Base-by-base conservation (phyloP, 805 yeast species). In the Wickerhamiella musiphila region DNA sequence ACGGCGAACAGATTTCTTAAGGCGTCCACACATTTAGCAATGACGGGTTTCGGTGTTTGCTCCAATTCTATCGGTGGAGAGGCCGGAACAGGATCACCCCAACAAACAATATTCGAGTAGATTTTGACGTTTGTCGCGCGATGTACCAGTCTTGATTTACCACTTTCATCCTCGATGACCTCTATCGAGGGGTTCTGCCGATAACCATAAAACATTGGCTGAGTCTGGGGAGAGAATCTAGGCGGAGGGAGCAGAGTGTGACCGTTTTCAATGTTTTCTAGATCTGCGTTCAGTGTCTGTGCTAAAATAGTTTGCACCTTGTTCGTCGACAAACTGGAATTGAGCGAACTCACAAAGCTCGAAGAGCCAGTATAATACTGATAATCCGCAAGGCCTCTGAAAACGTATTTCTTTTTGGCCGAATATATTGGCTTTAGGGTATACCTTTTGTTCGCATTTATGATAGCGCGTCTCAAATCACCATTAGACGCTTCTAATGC, bases 191-290 rank as follows among this genome's bases (percentile, higher is more conserved):
- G 73, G 43, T 79, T 84, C 40, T 78, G 78, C 35, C 70, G 73
- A 51, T 75, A 90, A 36, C 68, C 68, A 53, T 82, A 86, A 41
- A 70, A 68, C 45, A 70, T 76, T 3, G 95, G 94, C 33, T 78
- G 68, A 23, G 73, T 66, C 10, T 75, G 69, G 26, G 76, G 69
- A 1, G 93, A 73, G 40, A 82, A 78, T 32, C 78, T 56, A 2
- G 94, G 83, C 4, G 94, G 92, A 0, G 96, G 94, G 2, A 92
- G 76, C 11, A 84, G 46, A 37, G 76, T 73, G n/a, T n/a, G n/a
- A 35, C 68, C 63, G 34, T 66, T 61, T 24, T 46, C 53, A 36
- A 70, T 65, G 19, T 57, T 48, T 2, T 47, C 47, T 16, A 62
- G 51, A 40, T 66, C 52, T 6, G 70, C 66, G 0, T 50, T 37